Evolutionary conservation across 192 early-diverging fungal genomes (phyloP).

Genomic region (Fimicolochytrium jonesii): DNA sequence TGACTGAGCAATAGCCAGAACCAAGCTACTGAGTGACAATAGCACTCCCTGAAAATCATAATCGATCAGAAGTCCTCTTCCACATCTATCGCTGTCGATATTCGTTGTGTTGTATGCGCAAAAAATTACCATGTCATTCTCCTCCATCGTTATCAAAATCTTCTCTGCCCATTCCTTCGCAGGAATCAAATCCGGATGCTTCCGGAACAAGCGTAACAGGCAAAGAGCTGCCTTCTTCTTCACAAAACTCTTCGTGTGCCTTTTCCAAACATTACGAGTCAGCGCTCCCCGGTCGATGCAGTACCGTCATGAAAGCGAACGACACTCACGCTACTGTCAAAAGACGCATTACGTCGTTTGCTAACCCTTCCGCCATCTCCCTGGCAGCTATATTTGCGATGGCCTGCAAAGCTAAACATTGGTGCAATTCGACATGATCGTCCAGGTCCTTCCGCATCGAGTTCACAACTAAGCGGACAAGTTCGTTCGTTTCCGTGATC

Average conservation of each 20-base stretch:
- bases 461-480: conserved; percentile 78
- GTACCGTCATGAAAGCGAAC: conserved; percentile 5
- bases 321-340: conserved; percentile 80
- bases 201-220: conserved; percentile 81
- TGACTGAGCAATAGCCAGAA: conserved; percentile 87
- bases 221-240: conserved; percentile 97
- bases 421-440: conserved; percentile 77
- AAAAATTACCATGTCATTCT: conserved; percentile 69
- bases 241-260: conserved; percentile 62
- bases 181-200: conserved; percentile 83
- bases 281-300: background rate
- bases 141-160: conserved; percentile 78
- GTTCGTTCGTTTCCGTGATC: conserved; percentile 81
- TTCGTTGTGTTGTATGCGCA: no score
- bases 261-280: conserved; percentile 4
- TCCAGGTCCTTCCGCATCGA: conserved; percentile 85
- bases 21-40: conserved; percentile 74
- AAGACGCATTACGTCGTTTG: conserved; percentile 75
- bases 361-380: conserved; percentile 86
- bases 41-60: conserved; percentile 68
- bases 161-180: conserved; percentile 83
- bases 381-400: conserved; percentile 94
- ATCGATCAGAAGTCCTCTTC: background rate
- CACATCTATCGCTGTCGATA: no score
- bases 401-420: conserved; percentile 89